Base-by-base conservation (phyloP, 345 rosid genomes). In the Boechera stricta region DNA sequence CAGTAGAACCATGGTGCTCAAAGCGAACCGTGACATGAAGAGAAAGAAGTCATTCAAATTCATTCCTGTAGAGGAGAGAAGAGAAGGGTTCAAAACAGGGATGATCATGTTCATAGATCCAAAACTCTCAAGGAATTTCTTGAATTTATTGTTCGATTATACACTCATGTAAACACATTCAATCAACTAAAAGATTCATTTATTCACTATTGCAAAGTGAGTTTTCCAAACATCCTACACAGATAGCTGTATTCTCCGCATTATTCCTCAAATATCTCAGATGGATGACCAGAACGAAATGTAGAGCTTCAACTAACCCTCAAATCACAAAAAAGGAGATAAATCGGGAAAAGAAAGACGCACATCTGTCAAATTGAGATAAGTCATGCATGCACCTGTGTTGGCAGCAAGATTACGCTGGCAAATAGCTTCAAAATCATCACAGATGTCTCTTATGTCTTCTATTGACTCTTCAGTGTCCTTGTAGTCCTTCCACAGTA, bases 341-440 rank as follows among this genome's bases (percentile, higher is more conserved):
- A 41, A n/a, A 69, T 1, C 7, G 6, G 42, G 54, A 31, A 62
- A 10, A 16, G 26, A 49, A 60, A 38, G 31, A 62, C 35, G 67
- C 58, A 1, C 36, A 33, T 56, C 35, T 31, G 9, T 56, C 18
- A 45, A 55, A 54, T 2, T 47, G 66, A 49, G 24, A 48, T 58
- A 65, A 38, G 57, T 66, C 18, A 66, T 6, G 77, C 60, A 51
- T 58, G 68, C 7, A 94, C 98, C 97, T 84, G 98, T 90, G 79
- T 94, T 94, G 69, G 95, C 92, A 31, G 97, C 96, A 81, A 94
- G 98, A 82, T 94, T 94, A 44, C 94, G 87, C 60, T 94, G 98
- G 75, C 94, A 94, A 67, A 94, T 77, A 82, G 89, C 86, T 82
- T 94, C 89, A 82, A 94, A 94, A 82, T 94, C 91, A 78, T 90